These are phyloP conservation scores for Cunninghamia lanceolata DNA, from an alignment of 75 land plant species.

Conservation along the genomic window DNA sequence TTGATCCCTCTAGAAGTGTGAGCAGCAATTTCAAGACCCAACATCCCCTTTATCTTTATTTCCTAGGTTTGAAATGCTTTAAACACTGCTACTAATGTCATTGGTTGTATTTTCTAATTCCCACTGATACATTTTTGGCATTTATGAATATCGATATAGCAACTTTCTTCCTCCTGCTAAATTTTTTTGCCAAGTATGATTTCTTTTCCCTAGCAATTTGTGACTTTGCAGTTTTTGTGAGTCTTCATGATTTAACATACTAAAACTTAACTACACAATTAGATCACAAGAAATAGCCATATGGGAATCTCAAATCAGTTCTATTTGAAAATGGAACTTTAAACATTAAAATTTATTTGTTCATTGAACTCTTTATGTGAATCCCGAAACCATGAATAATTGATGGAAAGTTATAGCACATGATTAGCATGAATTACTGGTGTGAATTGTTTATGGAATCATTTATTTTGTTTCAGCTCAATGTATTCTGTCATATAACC, in stretches of 20 bases:
- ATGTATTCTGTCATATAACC: background rate
- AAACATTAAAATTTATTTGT: background rate
- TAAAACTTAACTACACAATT: background rate
- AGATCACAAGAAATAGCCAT: background rate
- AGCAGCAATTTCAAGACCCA: too few species aligned
- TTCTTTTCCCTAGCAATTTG: background rate
- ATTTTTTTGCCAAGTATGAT: background rate
- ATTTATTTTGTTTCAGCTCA: background rate
- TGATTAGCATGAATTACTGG: background rate
- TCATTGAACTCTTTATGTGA: background rate
- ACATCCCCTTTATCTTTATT: too few species aligned
- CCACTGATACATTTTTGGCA: background rate
- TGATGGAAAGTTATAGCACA: background rate
- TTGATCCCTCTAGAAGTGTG: too few species aligned
- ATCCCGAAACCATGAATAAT: background rate
- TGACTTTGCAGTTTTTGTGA: background rate
- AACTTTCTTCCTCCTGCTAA: background rate
- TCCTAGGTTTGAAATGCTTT: too few species aligned
- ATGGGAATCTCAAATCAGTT: background rate
- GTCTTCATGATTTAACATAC: background rate
- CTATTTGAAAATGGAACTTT: background rate
- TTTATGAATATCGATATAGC: background rate
- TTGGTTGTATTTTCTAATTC: too few species aligned
- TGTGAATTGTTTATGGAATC: background rate
- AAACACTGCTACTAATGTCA: too few species aligned